phyloP scores from a whole-genome alignment of 495 filamentous ascomycete species.

The Talaromyces borbonicus region DNA sequence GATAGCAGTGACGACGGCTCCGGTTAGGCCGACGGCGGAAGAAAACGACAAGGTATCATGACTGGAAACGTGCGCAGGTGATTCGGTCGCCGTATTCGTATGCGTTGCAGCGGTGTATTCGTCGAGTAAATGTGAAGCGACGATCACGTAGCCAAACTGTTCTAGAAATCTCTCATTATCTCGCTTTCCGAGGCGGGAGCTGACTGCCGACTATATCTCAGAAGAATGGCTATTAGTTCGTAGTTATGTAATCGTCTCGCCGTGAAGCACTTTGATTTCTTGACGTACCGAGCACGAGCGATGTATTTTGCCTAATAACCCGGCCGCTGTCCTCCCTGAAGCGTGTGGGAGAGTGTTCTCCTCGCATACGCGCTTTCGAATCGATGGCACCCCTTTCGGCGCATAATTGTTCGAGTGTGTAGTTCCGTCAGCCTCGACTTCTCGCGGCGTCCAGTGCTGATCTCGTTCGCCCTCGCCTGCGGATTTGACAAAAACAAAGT shows the following conservation, averaged over 20 bases:
- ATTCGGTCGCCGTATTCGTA: conserved; percentile 29
- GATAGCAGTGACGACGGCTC: conserved; percentile 40
- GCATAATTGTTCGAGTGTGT: conserved; percentile 50
- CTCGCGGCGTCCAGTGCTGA: conserved; percentile 34
- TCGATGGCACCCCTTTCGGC: conserved; percentile 58
- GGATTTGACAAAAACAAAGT: background rate
- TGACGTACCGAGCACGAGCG: conserved; percentile 49
- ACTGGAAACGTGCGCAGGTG: conserved; percentile 24
- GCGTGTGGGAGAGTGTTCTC: conserved; percentile 11
- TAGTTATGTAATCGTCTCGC: background rate
- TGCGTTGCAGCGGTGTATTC: conserved; percentile 47
- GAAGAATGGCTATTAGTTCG: conserved; percentile 12
- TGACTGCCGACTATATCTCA: conserved; percentile 38
- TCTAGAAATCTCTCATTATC: conserved; percentile 87
- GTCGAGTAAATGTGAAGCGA: conserved; percentile 84
- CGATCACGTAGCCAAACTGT: conserved; percentile 89
- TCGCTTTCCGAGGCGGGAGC: conserved; percentile 66
- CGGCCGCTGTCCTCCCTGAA: background rate
- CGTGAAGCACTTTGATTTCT: background rate
- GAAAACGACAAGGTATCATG: conserved; percentile 31
- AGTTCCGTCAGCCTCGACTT: conserved; percentile 28
- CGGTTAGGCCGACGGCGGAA: conserved; percentile 35
- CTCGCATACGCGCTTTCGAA: conserved; percentile 51
- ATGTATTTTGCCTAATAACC: conserved; percentile 38
- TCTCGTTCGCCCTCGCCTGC: conserved; percentile 40